phyloP scores from a whole-genome alignment of 1,139 yeast genomes.

The Kurtzmaniella quercitrusa region DNA sequence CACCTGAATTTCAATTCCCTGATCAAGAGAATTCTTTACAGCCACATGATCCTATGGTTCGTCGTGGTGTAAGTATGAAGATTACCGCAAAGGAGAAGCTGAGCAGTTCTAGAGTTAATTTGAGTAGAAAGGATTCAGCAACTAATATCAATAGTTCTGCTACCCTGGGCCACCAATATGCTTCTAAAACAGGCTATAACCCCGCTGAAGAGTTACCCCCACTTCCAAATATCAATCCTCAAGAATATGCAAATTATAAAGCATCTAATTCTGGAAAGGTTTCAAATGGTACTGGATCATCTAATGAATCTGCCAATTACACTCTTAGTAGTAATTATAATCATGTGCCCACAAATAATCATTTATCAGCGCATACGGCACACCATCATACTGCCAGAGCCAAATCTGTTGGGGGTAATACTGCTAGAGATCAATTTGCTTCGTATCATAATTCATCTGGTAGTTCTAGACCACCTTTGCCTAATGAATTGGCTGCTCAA shows the following conservation, averaged over 20 bases:
- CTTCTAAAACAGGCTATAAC: slow-evolving; percentile 20
- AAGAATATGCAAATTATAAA: slow-evolving; percentile 19
- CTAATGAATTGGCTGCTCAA: slow-evolving; percentile 40
- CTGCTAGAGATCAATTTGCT: slow-evolving; percentile 14
- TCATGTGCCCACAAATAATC: neutral
- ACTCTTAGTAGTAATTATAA: slow-evolving; percentile 1
- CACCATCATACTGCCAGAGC: slow-evolving; percentile 87
- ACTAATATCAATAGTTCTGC: slow-evolving; percentile 16
- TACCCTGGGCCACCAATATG: slow-evolving; percentile 6
- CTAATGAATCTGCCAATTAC: neutral
- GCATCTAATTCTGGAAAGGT: slow-evolving; percentile 10
- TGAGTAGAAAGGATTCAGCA: slow-evolving; percentile 10
- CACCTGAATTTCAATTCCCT: slow-evolving; percentile 6
- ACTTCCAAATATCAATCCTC: slow-evolving; percentile 35
- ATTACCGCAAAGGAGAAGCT: slow-evolving; percentile 54
- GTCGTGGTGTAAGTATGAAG: slow-evolving; percentile 61
- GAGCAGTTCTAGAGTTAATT: slow-evolving; percentile 24
- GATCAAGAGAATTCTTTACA: slow-evolving; percentile 8
- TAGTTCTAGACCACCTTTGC: slow-evolving; percentile 40
- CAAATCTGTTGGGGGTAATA: slow-evolving; percentile 67
- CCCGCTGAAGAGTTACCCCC: slow-evolving; percentile 49
- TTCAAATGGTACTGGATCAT: neutral
- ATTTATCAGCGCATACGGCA: neutral
- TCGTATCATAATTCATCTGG: slow-evolving; percentile 17
- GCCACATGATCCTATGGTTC: slow-evolving; percentile 42